Conservation (phyloP, 129 eudicot genomes). For the Calendula officinalis region DNA sequence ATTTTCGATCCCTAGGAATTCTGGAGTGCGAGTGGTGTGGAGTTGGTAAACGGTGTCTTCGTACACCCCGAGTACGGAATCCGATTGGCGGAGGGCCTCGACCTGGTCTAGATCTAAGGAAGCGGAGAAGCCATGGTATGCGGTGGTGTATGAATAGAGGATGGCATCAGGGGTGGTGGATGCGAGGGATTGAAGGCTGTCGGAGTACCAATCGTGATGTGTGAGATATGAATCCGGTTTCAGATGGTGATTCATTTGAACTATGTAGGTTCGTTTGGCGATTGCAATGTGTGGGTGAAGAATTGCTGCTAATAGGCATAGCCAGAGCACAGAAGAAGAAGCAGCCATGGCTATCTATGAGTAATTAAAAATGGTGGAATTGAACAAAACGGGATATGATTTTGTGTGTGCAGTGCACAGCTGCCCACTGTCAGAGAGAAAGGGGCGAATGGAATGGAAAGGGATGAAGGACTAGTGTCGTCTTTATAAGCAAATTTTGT, state of each 20-base stretch:
- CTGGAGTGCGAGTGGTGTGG: constrained; percentile 91
- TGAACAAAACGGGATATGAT: not conserved
- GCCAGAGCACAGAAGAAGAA: constrained; percentile 12
- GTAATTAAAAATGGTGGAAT: not conserved
- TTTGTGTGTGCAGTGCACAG: not conserved
- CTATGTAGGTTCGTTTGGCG: constrained; percentile 56
- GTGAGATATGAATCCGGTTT: constrained; percentile 51
- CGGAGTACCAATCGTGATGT: constrained; percentile 69
- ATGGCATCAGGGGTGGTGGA: constrained; percentile 35
- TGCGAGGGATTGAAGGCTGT: constrained; percentile 45
- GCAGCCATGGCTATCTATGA: constrained; percentile 14
- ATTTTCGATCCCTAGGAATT: constrained; percentile 58
- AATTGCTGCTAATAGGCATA: constrained; percentile 15
- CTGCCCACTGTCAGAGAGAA: constrained; percentile 30
- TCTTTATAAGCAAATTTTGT: constrained; percentile 37
- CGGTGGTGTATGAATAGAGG: constrained; percentile 64
- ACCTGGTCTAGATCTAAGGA: constrained; percentile 37
- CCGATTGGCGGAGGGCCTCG: constrained; percentile 37
- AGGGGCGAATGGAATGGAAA: constrained; percentile 14
- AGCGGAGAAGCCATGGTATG: constrained; percentile 79
- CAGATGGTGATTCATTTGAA: constrained; percentile 54
- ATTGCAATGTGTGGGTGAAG: constrained; percentile 23
- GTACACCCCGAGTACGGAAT: constrained; percentile 50
- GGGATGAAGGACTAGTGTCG: constrained; percentile 45
- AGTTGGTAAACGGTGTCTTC: constrained; percentile 59